Evolutionary conservation across 2,329 filamentous ascomycete species (phyloP).

Genomic region (Botryotinia globosa): DNA sequence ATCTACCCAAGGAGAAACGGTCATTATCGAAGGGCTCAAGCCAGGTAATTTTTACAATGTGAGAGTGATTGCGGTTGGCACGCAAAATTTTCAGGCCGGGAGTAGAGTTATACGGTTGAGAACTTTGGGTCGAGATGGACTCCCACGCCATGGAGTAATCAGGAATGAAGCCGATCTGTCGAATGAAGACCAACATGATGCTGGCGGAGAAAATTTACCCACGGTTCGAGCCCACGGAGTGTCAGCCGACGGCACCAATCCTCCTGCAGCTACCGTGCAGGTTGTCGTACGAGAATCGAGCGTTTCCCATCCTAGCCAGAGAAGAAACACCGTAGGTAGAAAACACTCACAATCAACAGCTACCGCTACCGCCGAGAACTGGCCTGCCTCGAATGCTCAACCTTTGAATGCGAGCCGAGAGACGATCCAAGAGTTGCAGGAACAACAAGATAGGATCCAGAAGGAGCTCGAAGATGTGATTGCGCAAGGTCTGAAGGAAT

Average conservation of each 20-base stretch:
- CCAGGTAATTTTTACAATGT: conserved; percentile 91
- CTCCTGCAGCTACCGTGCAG: conserved; percentile 56
- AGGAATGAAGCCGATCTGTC: conserved; percentile 56
- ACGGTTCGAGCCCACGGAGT: conserved; percentile 46
- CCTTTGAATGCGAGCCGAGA: conserved; percentile 56
- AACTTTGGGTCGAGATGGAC: conserved; percentile 66
- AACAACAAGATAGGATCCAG: conserved; percentile 74
- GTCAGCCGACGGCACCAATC: conserved; percentile 58
- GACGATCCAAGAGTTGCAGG: conserved; percentile 74
- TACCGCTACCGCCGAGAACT: conserved; percentile 36
- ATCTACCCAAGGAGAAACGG: conserved; percentile 74
- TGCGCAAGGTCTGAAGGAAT: conserved; percentile 66
- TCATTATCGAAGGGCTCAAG: conserved; percentile 85
- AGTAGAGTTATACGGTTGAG: conserved; percentile 81
- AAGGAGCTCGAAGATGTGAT: conserved; percentile 80
- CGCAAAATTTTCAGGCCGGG: conserved; percentile 87
- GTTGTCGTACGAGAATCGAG: conserved; percentile 65
- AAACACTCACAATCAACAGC: conserved; percentile 65
- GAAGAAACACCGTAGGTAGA: conserved; percentile 65
- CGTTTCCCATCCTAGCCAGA: conserved; percentile 49
- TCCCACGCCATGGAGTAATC: conserved; percentile 56
- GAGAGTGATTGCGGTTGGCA: conserved; percentile 85
- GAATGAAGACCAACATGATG: conserved; percentile 49
- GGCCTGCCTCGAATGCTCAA: conserved; percentile 41
- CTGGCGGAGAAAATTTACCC: conserved; percentile 48